A percentile compares a stretch with the other conserved stretches of the same genome.
phyloP scores from a whole-genome alignment of 2,329 filamentous ascomycete genomes.

The Nothophoma quercina region DNA sequence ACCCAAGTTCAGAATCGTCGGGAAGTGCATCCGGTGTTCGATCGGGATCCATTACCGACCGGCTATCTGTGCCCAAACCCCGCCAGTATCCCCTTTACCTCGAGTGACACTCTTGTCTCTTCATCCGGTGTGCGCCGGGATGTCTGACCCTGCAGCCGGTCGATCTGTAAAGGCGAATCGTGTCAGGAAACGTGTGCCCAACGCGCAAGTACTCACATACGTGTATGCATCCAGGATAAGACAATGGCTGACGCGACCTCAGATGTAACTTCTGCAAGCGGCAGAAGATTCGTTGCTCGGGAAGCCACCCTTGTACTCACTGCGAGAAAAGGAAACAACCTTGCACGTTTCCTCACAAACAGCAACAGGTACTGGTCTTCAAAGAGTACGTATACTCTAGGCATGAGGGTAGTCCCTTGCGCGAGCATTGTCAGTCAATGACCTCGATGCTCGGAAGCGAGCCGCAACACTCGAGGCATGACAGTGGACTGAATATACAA shows the following conservation, averaged over 20 bases:
- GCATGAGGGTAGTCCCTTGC: neutral
- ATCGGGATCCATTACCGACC: too few relatives aligned
- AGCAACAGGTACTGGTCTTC: neutral
- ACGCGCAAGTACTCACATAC: neutral
- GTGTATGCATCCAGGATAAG: too few relatives aligned
- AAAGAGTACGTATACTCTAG: neutral
- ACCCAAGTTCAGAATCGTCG: too few relatives aligned
- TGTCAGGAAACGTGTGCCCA: slow-evolving; percentile 1
- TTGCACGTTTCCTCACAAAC: neutral
- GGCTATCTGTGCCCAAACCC: too few relatives aligned
- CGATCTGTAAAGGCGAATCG: neutral
- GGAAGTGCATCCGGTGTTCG: too few relatives aligned
- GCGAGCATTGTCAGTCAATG: neutral
- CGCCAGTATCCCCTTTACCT: too few relatives aligned
- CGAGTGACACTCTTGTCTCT: too few relatives aligned
- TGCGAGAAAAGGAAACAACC: slow-evolving; percentile 1
- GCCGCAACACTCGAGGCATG: neutral
- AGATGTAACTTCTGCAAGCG: slow-evolving; percentile 4
- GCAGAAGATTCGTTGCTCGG: slow-evolving; percentile 3
- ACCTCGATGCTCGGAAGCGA: neutral
- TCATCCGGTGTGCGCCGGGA: too few relatives aligned
- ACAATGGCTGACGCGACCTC: too few relatives aligned
- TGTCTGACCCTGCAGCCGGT: neutral
- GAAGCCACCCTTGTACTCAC: neutral
- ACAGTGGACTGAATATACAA: neutral